These are phyloP conservation scores for Mycena belliarum DNA, from an alignment of 768 basidiomycete genomes.

Conservation along the genomic window DNA sequence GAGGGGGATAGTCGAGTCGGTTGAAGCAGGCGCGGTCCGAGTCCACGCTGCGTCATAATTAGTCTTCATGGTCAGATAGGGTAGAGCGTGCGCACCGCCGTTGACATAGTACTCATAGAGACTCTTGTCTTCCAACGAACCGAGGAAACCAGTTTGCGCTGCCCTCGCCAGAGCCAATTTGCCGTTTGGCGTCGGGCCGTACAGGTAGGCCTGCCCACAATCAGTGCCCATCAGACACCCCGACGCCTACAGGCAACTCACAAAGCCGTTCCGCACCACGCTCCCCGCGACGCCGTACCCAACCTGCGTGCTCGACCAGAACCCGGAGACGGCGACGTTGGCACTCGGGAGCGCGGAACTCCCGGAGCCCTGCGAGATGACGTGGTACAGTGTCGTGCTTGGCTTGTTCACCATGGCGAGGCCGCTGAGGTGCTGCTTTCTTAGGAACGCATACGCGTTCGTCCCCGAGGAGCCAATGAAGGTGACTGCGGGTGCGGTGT, in stretches of 20 bases:
- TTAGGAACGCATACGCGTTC: slow-evolving; percentile 15
- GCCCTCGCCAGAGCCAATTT: slow-evolving; percentile 8
- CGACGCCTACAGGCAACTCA: background rate
- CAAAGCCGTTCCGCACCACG: slow-evolving; percentile 6
- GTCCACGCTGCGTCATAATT: slow-evolving; percentile 11
- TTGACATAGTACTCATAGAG: slow-evolving; percentile 21
- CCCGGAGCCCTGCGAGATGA: background rate
- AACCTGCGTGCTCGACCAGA: slow-evolving; percentile 13
- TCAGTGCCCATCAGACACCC: background rate
- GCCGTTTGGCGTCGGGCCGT: slow-evolving; percentile 7
- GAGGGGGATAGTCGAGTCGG: background rate
- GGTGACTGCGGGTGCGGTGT: slow-evolving; percentile 13
- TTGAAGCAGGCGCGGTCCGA: background rate
- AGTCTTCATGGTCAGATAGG: background rate
- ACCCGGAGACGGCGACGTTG: background rate
- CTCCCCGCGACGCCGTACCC: slow-evolving; percentile 18
- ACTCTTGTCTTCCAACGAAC: background rate
- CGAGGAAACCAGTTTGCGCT: slow-evolving; percentile 13
- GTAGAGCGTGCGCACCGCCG: slow-evolving; percentile 10
- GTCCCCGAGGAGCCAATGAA: background rate
- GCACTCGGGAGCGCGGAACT: background rate
- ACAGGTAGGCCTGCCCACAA: slow-evolving; percentile 3
- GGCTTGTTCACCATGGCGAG: background rate
- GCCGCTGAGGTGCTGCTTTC: slow-evolving; percentile 11
- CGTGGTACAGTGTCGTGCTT: slow-evolving; percentile 12